phyloP scores from a whole-genome alignment of 306 rosid genomes.

The Vigna nakashimae region DNA sequence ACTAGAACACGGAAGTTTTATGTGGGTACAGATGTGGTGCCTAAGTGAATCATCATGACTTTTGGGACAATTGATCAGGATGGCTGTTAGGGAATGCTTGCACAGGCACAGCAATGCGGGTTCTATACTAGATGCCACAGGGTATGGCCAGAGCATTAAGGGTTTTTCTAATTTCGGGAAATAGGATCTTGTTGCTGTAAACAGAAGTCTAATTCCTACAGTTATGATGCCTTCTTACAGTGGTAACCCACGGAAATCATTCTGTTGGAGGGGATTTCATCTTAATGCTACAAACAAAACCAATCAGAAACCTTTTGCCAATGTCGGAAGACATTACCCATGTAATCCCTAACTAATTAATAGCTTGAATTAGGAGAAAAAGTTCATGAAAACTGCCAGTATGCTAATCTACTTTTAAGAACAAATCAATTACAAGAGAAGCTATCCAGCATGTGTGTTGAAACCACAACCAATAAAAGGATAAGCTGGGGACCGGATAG shows the following conservation, averaged over 20 bases:
- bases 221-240: background rate
- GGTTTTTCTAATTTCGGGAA: background rate
- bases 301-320: conserved; percentile 1
- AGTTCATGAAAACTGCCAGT: background rate
- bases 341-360: background rate
- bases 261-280: background rate
- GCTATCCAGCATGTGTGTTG: background rate
- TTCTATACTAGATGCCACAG: background rate
- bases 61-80: background rate
- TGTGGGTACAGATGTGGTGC: background rate
- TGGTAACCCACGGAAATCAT: background rate
- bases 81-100: background rate
- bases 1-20: background rate
- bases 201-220: background rate
- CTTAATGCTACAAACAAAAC: background rate
- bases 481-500: background rate
- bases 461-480: conserved; percentile 2
- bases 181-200: background rate
- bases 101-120: background rate
- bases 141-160: background rate
- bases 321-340: background rate
- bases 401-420: background rate
- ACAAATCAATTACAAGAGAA: conserved; percentile 22
- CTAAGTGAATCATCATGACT: background rate
- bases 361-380: background rate